Evolutionary conservation across 176 grass and related monocot genomes (phyloP).

Genomic region (Neostapfia colusana): DNA sequence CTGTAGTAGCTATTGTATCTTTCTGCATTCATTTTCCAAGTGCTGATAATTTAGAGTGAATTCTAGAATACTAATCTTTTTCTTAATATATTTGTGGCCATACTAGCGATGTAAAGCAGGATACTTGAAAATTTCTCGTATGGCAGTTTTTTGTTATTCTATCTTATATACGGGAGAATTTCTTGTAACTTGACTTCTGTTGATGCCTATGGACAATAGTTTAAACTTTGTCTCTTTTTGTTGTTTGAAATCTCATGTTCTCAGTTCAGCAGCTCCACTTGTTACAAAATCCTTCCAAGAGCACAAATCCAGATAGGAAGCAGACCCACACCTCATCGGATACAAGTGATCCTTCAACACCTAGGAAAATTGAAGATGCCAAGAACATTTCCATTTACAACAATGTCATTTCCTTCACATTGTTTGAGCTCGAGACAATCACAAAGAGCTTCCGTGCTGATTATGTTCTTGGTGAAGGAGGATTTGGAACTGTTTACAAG

Average conservation of each 20-base stretch:
- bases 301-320: slow-evolving; percentile 61
- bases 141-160: neutral
- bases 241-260: slow-evolving; percentile 23
- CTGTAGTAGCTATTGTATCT: neutral
- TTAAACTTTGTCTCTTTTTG: slow-evolving; percentile 7
- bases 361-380: slow-evolving; percentile 75
- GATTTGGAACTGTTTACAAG: slow-evolving; percentile 98
- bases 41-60: neutral
- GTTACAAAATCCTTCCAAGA: slow-evolving; percentile 79
- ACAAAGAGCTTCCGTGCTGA: slow-evolving; percentile 95
- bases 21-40: neutral
- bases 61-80: neutral
- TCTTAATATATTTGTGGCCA: neutral
- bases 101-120: neutral
- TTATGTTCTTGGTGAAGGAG: slow-evolving; percentile 97
- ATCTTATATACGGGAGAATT: neutral
- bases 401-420: slow-evolving; percentile 86
- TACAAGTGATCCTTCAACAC: slow-evolving; percentile 73
- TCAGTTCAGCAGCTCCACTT: slow-evolving; percentile 95
- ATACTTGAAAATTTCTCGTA: too few species aligned
- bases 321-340: slow-evolving; percentile 66
- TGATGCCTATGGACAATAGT: neutral
- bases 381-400: slow-evolving; percentile 97
- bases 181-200: neutral
- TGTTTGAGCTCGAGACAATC: slow-evolving; percentile 96